Evolutionary conservation across 495 filamentous ascomycete genomes (phyloP).

Genomic region (Annulohypoxylon stygium): DNA sequence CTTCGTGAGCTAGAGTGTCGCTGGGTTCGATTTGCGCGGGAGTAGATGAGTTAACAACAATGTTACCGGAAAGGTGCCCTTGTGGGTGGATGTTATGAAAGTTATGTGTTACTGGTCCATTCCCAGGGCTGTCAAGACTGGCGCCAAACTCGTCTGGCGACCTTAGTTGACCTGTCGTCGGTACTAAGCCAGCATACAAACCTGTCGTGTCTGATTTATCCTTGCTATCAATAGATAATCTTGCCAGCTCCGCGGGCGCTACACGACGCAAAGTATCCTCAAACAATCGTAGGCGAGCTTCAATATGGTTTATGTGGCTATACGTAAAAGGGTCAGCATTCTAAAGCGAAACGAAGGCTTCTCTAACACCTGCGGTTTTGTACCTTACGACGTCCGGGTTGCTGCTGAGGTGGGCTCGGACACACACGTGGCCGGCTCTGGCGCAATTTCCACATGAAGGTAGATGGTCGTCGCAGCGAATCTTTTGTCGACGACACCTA

Average conservation of each 20-base stretch:
- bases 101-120: background rate
- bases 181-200: background rate
- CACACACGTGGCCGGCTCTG: slow-evolving; percentile 28
- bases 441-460: slow-evolving; percentile 30
- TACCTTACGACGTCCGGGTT: slow-evolving; percentile 28
- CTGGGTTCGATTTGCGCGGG: slow-evolving; percentile 23
- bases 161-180: background rate
- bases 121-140: background rate
- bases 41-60: slow-evolving; percentile 5
- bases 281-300: slow-evolving; percentile 15
- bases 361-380: background rate
- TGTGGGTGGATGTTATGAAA: slow-evolving; percentile 1
- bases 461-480: slow-evolving; percentile 27
- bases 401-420: slow-evolving; percentile 20
- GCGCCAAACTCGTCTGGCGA: background rate
- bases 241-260: slow-evolving; percentile 20
- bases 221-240: background rate
- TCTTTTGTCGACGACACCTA: slow-evolving; percentile 32
- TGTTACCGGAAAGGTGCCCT: background rate
- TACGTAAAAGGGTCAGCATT: background rate
- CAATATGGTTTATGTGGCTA: slow-evolving; percentile 21
- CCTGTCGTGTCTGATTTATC: background rate
- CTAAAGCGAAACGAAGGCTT: background rate
- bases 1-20: slow-evolving; percentile 52
- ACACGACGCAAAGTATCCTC: slow-evolving; percentile 23